Evolutionary conservation across 768 basidiomycete species (phyloP).

Genomic region (Thelephora ganbajun): DNA sequence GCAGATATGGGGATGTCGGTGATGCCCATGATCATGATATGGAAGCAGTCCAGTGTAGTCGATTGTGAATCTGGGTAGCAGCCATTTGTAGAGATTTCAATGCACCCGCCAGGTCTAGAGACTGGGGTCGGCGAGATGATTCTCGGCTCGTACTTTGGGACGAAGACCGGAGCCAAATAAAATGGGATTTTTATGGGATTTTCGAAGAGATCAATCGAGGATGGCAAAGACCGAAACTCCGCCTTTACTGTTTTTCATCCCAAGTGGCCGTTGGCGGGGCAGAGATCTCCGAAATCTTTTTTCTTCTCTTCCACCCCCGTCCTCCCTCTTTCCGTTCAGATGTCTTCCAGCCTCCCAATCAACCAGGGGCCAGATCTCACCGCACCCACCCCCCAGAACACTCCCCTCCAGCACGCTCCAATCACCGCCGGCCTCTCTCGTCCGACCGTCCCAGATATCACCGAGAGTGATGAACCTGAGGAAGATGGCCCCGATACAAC

Average conservation of each 20-base stretch:
- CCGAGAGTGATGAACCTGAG: constrained; percentile 65
- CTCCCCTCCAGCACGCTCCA: constrained; percentile 71
- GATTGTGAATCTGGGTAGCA: no score
- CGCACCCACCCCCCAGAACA: constrained; percentile 93
- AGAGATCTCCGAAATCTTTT: constrained; percentile 5
- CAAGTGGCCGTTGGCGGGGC: constrained; percentile 5
- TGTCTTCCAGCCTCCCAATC: constrained; percentile 64
- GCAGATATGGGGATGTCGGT: no score
- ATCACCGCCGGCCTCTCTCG: constrained; percentile 69
- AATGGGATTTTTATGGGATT: no score
- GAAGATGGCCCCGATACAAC: constrained; percentile 30
- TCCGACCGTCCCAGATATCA: constrained; percentile 80
- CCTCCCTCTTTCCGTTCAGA: constrained; percentile 17
- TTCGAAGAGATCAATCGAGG: neutral
- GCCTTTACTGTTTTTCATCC: constrained; percentile 11
- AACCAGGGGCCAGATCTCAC: constrained; percentile 35
- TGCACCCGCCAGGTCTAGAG: no score
- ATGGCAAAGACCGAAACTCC: constrained; percentile 23
- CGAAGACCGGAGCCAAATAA: no score
- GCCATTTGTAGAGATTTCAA: no score
- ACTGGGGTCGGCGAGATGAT: no score
- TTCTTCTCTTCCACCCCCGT: constrained; percentile 6
- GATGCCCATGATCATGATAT: no score
- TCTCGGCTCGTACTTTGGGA: no score
- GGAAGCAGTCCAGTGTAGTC: no score